Evolutionary conservation across 2,329 filamentous ascomycete genomes (phyloP), one percentile per base, ranked within the genome.

Genomic region (Annulohypoxylon truncatum): DNA sequence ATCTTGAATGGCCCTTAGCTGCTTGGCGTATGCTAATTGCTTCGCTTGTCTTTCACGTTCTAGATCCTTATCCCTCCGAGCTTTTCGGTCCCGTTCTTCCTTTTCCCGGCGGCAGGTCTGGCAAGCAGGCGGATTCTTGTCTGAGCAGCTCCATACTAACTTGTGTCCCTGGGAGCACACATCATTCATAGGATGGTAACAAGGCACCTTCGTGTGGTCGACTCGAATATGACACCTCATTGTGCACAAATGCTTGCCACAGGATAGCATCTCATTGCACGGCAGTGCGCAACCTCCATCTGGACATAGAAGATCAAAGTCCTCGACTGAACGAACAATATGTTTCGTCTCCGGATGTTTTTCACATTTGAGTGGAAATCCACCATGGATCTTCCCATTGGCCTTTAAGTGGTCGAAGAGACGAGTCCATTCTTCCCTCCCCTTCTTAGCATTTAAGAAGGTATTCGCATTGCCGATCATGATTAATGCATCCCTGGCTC

Each of bases 391-490:
- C 10, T 50, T 58, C 24, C 80, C 78, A 1, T 82, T 79, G 0
- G 78, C 69, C 53, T 85, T 87, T 18, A 94, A 70, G 0, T 82
- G 73, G 0, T 86, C 77, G 38, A 93, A 85, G 20, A 92, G 84
- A 0, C 81, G 81, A 0, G 68, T 68, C 90, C 90, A 93, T 0
- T 85, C 77, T 0, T 80, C 75, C 38, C 80, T 82, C 1, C 89
- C 89, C 72, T 89, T 89, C 24, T 81, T 81, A 68, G 84, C 86
- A 1, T 80, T 79, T 71, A 87, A 82, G 68, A 93, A 93, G 0
- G 91, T 94, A 0, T 85, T 78, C 58, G 87, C 83, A 72, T 92
- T 92, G 0, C 91, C 90, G 44, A 93, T 85, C 68, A 94, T 81
- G n/a, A 93, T 85, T 12, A 94, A 75, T 0, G 81, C 85, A 57